A percentile compares a stretch with the other conserved stretches of the same genome.
phyloP scores from a whole-genome alignment of 176 grass and related monocot genomes.

The Zizania latifolia region DNA sequence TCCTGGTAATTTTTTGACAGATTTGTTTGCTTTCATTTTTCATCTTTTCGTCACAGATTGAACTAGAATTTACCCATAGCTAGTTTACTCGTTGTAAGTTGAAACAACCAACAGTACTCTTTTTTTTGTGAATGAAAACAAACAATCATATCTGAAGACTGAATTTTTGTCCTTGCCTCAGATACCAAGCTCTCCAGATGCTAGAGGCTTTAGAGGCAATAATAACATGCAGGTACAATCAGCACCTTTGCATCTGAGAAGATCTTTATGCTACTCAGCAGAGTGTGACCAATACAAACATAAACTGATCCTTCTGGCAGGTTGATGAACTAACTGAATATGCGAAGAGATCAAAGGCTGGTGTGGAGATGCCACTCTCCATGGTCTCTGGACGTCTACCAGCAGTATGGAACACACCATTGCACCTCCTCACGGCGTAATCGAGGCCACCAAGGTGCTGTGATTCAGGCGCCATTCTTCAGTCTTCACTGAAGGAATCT shows the following conservation, averaged over 20 bases:
- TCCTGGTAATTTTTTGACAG: constrained; percentile 16
- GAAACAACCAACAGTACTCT: too few relatives aligned
- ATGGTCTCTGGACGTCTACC: constrained; percentile 22
- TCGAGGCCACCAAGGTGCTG: constrained; percentile 55
- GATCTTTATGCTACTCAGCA: not conserved
- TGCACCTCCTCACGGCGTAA: constrained; percentile 36
- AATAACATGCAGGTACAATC: constrained; percentile 34
- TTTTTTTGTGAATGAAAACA: too few relatives aligned
- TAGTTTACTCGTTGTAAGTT: not conserved
- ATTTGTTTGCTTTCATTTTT: not conserved
- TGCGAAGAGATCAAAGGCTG: not conserved
- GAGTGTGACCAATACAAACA: not conserved
- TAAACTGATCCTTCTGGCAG: constrained; percentile 2
- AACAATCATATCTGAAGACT: constrained; percentile 9
- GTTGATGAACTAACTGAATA: not conserved
- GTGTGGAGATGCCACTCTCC: constrained; percentile 4
- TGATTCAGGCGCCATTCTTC: constrained; percentile 19
- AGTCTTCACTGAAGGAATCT: not conserved
- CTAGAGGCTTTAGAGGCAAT: not conserved
- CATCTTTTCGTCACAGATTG: not conserved
- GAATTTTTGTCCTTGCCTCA: not conserved
- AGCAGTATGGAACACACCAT: constrained; percentile 70
- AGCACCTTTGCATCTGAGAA: not conserved
- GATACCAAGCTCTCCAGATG: constrained; percentile 13
- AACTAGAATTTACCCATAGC: not conserved